Evolutionary conservation across 2,329 filamentous ascomycete species (phyloP), one percentile per base, ranked within the genome.

Genomic region (Nectriaceae sp.): DNA sequence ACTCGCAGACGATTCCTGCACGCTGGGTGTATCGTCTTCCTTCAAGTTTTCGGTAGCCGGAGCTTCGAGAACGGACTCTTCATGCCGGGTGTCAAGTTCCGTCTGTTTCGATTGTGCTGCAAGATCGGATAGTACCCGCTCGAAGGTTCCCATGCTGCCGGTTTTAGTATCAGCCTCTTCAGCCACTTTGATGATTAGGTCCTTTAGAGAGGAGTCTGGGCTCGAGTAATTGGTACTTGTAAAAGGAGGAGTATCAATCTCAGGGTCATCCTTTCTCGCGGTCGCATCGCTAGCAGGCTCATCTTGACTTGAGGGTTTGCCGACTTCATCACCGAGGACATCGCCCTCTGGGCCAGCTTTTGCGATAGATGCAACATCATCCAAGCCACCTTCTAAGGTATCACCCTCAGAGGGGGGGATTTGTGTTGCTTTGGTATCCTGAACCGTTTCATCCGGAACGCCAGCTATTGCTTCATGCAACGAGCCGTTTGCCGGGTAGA

Each of bases 161-260:
- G 53, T 62, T 44, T 57, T 68, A 20, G 71, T 67, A 21, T 78
- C 73, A 11, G 79, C 69, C 38, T 70, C 70, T 21, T 72, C 69
- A 2, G 79, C 75, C 47, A 81, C 74, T 50, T 70, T 74, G 40
- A 81, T 63, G 46, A 84, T 80, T 20, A 83, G 69, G 42, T 81
- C 74, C 48, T 74, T 74, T 41, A 79, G 63, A 11, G 66, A 65
- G 11, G 58, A 46, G 11, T 59, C 56, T 6, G 49, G 21, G 24
- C 42, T 42, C 15, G 26, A 37, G 21, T 41, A 39, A 16, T 40
- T 42, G 16, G 42, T 37, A n/a, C n/a, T n/a, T n/a, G n/a, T n/a
- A n/a, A n/a, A n/a, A n/a, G n/a, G n/a, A 4, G 44, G 26, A 29
- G 43, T 11, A 24, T 16, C 24, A 40, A 8, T 16, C 36, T 35